Evolutionary conservation across 495 filamentous ascomycete genomes (phyloP).

Genomic region (Cryomyces antarcticus): DNA sequence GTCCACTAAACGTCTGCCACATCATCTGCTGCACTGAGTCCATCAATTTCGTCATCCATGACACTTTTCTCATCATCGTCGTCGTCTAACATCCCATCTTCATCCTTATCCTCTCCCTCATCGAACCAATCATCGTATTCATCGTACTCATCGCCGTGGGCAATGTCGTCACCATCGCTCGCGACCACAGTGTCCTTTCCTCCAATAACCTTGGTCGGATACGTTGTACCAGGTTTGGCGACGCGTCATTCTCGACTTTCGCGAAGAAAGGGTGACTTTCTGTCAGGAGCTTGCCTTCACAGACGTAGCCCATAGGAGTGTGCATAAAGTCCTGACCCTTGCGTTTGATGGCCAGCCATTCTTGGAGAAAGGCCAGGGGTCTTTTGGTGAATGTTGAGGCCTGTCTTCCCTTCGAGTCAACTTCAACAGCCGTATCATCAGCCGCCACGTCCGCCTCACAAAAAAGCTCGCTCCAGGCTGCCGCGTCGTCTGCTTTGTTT

Average conservation of each 20-base stretch:
- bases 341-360: constrained; percentile 30
- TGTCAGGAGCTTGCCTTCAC: constrained; percentile 23
- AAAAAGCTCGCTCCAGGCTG: neutral
- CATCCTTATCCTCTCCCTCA: constrained; percentile 13
- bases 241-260: neutral
- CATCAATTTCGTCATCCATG: no score
- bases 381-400: constrained; percentile 10
- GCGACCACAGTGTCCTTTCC: no score
- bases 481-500: neutral
- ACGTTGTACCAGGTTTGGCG: no score
- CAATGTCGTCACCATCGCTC: no score
- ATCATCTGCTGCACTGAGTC: no score
- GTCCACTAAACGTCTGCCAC: no score
- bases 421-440: neutral
- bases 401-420: neutral
- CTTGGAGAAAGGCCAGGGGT: constrained; percentile 23
- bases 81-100: constrained; percentile 1
- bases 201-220: no score
- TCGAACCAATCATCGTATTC: constrained; percentile 6
- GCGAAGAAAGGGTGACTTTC: constrained; percentile 26
- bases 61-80: neutral
- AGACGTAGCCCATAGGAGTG: constrained; percentile 36
- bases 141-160: no score
- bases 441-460: neutral
- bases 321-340: constrained; percentile 31